A percentile compares a stretch with the other conserved stretches of the same genome.
Evolutionary conservation across 1,284 basidiomycete genomes (phyloP).

Genomic region (Sporisorium graminicola): DNA sequence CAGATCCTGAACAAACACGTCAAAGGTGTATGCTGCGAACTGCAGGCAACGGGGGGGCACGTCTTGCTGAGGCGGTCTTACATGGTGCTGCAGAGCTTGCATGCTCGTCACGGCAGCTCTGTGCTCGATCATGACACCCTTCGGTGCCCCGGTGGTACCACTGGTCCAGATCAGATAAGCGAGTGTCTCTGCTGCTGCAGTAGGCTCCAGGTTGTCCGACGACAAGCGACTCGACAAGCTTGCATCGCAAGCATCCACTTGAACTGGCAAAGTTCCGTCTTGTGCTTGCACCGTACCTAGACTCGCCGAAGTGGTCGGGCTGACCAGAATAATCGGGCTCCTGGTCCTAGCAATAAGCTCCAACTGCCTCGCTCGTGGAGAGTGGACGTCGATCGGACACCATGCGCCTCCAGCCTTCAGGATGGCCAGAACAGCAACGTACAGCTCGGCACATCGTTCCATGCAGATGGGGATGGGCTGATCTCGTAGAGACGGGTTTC

Average conservation of each 20-base stretch:
- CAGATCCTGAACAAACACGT: slow-evolving; percentile 44
- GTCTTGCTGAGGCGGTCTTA: slow-evolving; percentile 9
- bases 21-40: slow-evolving; percentile 49
- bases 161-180: slow-evolving; percentile 65
- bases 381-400: slow-evolving; percentile 60
- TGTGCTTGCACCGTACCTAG: slow-evolving; percentile 4
- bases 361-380: slow-evolving; percentile 45
- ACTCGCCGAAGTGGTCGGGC: slow-evolving; percentile 1
- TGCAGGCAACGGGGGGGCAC: slow-evolving; percentile 27
- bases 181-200: slow-evolving; percentile 13
- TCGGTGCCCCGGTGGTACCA: slow-evolving; percentile 61
- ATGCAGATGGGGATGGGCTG: slow-evolving; percentile 26
- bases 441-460: slow-evolving; percentile 21
- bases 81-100: slow-evolving; percentile 29
- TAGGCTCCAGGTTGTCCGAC: neutral
- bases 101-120: slow-evolving; percentile 27
- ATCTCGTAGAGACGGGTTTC: slow-evolving; percentile 7
- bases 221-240: neutral
- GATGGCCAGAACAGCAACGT: slow-evolving; percentile 20
- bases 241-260: slow-evolving; percentile 2
- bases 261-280: neutral
- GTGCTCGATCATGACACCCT: slow-evolving; percentile 50
- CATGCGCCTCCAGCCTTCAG: slow-evolving; percentile 45
- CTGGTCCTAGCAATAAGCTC: slow-evolving; percentile 37
- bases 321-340: slow-evolving; percentile 27